Evolutionary conservation across 2,329 filamentous ascomycete genomes (phyloP).

Genomic region (Verticillium tricorpus): DNA sequence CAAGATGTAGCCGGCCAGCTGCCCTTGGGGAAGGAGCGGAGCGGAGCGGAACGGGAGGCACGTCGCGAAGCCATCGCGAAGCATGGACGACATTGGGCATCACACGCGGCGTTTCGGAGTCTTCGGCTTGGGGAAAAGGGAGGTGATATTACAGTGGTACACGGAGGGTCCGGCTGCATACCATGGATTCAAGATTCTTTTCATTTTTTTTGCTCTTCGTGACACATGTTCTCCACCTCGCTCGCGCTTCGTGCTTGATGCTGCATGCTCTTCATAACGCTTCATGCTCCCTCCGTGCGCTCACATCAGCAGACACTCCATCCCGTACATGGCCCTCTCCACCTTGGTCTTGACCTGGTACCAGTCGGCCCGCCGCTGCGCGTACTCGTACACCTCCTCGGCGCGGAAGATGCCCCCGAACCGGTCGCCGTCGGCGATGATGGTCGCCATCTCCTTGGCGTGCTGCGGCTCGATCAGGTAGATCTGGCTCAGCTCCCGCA

Average conservation of each 20-base stretch:
- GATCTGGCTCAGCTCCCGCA: conserved; percentile 90
- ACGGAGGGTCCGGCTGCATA: background rate
- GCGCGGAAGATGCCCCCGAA: conserved; percentile 91
- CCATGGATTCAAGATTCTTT: background rate
- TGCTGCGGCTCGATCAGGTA: conserved; percentile 85
- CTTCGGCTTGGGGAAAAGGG: background rate
- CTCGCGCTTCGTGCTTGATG: background rate
- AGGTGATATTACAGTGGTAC: background rate
- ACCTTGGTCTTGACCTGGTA: conserved; percentile 83
- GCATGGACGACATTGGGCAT: conserved; percentile 2
- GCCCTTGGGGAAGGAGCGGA: background rate
- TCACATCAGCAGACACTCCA: conserved; percentile 83
- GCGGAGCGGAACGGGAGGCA: background rate
- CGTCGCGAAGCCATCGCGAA: too few relatives aligned
- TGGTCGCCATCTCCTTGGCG: conserved; percentile 89
- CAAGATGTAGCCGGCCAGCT: conserved; percentile 19
- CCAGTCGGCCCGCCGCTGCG: conserved; percentile 91
- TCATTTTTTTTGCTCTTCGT: background rate
- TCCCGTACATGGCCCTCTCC: conserved; percentile 94
- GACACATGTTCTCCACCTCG: background rate
- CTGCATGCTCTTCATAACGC: background rate
- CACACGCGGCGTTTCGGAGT: conserved; percentile 6
- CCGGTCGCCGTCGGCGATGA: conserved; percentile 86
- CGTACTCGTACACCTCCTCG: conserved; percentile 97
- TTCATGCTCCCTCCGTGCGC: background rate